Evolutionary conservation across 441 rosid species (phyloP), one percentile per base, ranked within the genome.

Genomic region (Populus hybrid): DNA sequence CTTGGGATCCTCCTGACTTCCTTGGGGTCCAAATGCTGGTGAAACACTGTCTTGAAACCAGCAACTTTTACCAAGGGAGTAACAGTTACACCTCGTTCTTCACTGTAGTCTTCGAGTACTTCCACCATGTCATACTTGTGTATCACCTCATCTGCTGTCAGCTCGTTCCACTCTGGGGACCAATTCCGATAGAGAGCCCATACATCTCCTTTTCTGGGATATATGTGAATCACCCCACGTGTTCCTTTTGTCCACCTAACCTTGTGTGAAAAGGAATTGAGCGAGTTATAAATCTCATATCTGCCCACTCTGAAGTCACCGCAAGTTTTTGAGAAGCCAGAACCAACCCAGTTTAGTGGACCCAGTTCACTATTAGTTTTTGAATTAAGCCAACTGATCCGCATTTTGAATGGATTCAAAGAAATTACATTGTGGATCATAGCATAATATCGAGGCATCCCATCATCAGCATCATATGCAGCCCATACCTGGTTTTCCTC

Each of bases 101-200:
- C 89, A 5, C 73, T 83, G 76, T 86, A 90, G 85, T 89, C 86
- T 35, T 89, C 93, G 32, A 89, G 89, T 82, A 91, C 90, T 82
- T 93, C 95, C 72, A 92, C 95, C 92, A 93, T 87, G 77, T 91
- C 95, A 72, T 93, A 91, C 82, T 85, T 86, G 86, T 88, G 93
- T 77, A 81, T 87, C 14, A 90, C 85, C 67, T 91, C 94, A 70
- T 85, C 92, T 8, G 91, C 82, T 10, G 93, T 91, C 24, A 76
- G 50, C 74, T 81, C 86, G 70, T 90, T 84, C 98, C 98, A 93
- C 59, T 92, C 91, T 21, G 91, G 76, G 64, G 95, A 88, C 98
- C 98, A 93, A 81, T 92, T 87, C 67, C 89, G 83, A 68, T 92
- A 93, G 76, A 93, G 76, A 34, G 98, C 95, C 97, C 98, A 93